Base-by-base conservation (phyloP, 2,329 filamentous ascomycete genomes). In the Epicoccum sorghinum region DNA sequence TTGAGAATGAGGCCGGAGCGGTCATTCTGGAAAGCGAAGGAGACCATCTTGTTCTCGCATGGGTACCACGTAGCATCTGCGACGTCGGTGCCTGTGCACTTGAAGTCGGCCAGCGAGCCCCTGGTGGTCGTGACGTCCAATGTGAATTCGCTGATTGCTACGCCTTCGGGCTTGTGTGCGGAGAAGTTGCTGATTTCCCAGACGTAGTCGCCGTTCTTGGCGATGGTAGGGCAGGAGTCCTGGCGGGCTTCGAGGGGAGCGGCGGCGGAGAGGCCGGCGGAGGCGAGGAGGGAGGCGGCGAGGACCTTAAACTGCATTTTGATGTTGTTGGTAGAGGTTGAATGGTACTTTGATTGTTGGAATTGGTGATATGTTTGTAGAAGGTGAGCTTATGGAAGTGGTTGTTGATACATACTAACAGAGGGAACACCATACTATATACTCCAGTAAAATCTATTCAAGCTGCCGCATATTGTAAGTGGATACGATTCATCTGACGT, bases 251-350 rank as follows among this genome's bases (percentile, higher is more conserved):
- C 46, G 18, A 65, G 43, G 29, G 60, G 60, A 18, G 55, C 52
- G 8, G 61, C 55, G 22, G 44, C 44, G 33, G 55, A 47, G 43
- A 64, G 41, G 48, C 52, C 53, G 7, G 57, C 44, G 7, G 57
- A 57, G 14, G 48, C 52, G 50, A 65, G 54, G 45, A 65, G 45
- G 32, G 60, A 55, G 41, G 52, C 42, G 56, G 57, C 39, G 30
- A 58, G 29, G 50, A 53, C 51, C 36, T 58, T 60, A 59, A 62
- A 60, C 48, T 62, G 61, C 62, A 65, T 65, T 37, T 54, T 59
- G 53, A 46, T 27, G 25, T 22, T 44, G 43, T 38, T 47, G 50
- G 7, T 33, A 38, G n/a, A 30, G 7, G 2, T 41, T 30, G 50
- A 45, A 32, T 41, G 52, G 13, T 24, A 30, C 33, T 23, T 29